Evolutionary conservation across 352 stramenopile genomes (phyloP).

Genomic region (Globisporangium megalacanthum): DNA sequence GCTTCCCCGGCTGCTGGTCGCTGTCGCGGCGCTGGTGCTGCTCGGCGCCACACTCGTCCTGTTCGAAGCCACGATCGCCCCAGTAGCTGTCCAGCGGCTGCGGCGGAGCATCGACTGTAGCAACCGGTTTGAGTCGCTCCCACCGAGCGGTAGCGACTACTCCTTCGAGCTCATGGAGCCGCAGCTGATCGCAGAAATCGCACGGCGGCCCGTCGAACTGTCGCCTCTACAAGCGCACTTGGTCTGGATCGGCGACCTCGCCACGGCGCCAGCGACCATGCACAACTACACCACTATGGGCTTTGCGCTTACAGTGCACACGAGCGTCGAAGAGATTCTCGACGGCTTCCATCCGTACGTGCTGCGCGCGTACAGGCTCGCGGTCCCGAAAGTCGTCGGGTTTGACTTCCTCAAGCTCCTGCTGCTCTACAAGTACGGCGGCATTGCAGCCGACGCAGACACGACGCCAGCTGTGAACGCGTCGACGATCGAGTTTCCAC

Average conservation of each 20-base stretch:
- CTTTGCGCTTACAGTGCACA: slow-evolving; percentile 11
- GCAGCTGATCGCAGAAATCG: slow-evolving; percentile 3
- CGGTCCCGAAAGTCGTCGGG: slow-evolving; percentile 9
- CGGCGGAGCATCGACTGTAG: too few species aligned
- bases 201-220: background rate
- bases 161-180: slow-evolving; percentile 10
- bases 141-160: too few species aligned
- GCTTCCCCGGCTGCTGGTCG: too few species aligned
- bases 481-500: background rate
- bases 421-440: slow-evolving; percentile 15
- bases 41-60: too few species aligned
- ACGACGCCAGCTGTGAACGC: background rate
- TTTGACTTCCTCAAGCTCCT: slow-evolving; percentile 15
- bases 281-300: too few species aligned
- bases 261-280: background rate
- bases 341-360: slow-evolving; percentile 12
- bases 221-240: slow-evolving; percentile 9
- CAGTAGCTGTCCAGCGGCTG: too few species aligned
- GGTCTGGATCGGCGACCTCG: slow-evolving; percentile 16
- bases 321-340: slow-evolving; percentile 8
- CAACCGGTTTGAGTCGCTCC: too few species aligned
- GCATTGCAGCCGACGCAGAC: slow-evolving; percentile 10
- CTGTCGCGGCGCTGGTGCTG: too few species aligned
- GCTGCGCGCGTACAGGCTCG: slow-evolving; percentile 3
- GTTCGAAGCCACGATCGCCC: too few species aligned